phyloP scores from a whole-genome alignment of 169 alveolate species.

The Theileria annulata region DNA sequence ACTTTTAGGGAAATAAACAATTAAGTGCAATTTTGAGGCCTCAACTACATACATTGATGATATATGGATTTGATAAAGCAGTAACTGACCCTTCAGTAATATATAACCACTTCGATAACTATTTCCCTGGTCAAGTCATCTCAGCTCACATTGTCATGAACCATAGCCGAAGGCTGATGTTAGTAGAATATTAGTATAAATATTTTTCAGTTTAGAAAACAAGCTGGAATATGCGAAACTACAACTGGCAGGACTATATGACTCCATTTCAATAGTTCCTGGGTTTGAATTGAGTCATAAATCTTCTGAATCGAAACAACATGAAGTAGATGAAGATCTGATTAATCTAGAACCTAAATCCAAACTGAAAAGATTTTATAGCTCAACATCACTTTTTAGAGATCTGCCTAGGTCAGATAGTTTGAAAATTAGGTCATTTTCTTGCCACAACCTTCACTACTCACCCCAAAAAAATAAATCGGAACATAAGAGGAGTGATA shows the following conservation, averaged over 20 bases:
- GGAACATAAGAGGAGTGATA: background rate
- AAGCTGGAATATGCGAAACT: conserved; percentile 23
- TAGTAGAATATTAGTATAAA: conserved; percentile 15
- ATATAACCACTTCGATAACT: conserved; percentile 48
- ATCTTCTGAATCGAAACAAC: background rate
- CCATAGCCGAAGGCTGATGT: conserved; percentile 55
- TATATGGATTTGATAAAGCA: conserved; percentile 51
- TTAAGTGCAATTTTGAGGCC: conserved; percentile 59
- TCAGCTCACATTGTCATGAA: conserved; percentile 52
- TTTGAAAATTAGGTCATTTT: conserved; percentile 7
- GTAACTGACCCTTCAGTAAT: conserved; percentile 40
- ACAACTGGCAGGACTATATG: conserved; percentile 37
- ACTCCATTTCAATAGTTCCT: conserved; percentile 6
- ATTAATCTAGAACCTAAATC: background rate
- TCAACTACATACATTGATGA: conserved; percentile 67
- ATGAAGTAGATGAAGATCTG: background rate
- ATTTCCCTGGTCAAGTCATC: conserved; percentile 60
- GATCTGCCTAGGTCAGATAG: background rate
- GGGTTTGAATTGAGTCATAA: background rate
- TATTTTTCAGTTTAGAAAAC: conserved; percentile 33
- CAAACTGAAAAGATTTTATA: background rate
- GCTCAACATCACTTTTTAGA: background rate
- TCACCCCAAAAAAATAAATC: background rate
- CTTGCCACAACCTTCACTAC: conserved; percentile 22
- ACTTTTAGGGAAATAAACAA: conserved; percentile 38